A percentile compares a stretch with the other conserved stretches of the same genome.
Conservation (phyloP, 768 basidiomycete species). For the Leccinum pellstonianum region DNA sequence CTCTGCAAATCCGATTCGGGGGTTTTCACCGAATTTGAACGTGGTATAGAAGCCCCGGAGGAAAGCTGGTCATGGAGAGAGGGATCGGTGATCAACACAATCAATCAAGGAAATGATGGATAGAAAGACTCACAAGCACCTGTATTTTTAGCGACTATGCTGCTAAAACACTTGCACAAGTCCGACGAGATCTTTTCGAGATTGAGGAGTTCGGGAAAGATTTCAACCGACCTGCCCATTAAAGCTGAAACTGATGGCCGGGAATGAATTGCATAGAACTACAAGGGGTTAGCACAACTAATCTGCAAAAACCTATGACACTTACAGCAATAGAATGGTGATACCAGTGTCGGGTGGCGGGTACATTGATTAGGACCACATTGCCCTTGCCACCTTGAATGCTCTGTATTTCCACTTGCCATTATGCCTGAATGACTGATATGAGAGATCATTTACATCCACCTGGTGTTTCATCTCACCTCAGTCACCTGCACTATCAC, state of each 20-base stretch:
- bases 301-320: background rate
- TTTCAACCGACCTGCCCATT: background rate
- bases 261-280: background rate
- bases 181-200: background rate
- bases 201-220: background rate
- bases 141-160: background rate
- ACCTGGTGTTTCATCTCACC: no score
- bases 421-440: background rate
- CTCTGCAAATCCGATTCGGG: no score
- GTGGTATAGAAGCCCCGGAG: no score
- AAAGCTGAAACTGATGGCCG: background rate
- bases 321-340: background rate
- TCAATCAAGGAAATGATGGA: background rate
- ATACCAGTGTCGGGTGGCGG: background rate
- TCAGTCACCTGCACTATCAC: no score
- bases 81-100: background rate
- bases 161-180: background rate
- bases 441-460: background rate
- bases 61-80: constrained; percentile 19
- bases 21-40: no score
- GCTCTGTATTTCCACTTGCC: background rate
- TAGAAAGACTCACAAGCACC: background rate
- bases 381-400: background rate
- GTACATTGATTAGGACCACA: background rate
- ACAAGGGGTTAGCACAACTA: background rate